phyloP scores from a whole-genome alignment of 1,284 basidiomycete species.

The Irpex sp. region DNA sequence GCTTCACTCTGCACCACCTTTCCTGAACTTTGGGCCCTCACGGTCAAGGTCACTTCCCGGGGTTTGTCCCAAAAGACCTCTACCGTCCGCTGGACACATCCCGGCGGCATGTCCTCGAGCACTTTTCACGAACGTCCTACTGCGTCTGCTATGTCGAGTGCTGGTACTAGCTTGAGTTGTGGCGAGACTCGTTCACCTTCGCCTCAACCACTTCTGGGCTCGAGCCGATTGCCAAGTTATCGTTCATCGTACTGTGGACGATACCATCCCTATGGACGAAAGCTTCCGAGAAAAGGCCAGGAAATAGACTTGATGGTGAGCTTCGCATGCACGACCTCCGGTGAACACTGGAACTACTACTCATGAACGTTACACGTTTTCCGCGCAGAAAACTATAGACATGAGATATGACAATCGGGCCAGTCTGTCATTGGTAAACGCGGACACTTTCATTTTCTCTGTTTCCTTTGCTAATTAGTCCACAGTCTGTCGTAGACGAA shows the following conservation, averaged over 20 bases:
- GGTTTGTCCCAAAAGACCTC: conserved; percentile 1
- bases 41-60: neutral
- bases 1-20: neutral
- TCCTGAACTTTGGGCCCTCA: neutral
- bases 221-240: conserved; percentile 6
- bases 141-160: neutral
- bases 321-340: neutral
- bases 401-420: neutral
- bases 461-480: neutral
- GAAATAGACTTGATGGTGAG: conserved; percentile 9
- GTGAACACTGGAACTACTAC: neutral
- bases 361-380: neutral
- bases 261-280: conserved; percentile 9
- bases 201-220: neutral
- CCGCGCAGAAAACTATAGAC: conserved; percentile 10
- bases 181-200: neutral
- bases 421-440: conserved; percentile 4
- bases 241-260: conserved; percentile 7
- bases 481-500: too few relatives aligned
- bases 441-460: neutral
- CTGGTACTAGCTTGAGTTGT: neutral
- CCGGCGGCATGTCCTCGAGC: conserved; percentile 1
- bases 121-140: neutral
- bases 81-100: neutral
- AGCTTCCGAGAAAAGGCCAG: neutral